phyloP scores from a whole-genome alignment of 129 eudicot species.

The Flaveria bidentis region DNA sequence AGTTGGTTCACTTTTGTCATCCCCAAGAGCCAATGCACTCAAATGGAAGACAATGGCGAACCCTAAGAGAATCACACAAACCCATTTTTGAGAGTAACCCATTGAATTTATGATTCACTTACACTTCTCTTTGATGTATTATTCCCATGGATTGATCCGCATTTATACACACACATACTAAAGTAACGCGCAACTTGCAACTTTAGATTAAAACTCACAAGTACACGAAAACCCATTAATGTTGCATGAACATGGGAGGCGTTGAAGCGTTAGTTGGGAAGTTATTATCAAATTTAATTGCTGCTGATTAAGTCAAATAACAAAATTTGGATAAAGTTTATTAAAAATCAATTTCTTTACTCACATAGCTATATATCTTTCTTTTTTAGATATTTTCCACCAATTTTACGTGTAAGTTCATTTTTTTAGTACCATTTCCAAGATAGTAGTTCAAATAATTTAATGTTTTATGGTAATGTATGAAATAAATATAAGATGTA shows the following conservation, averaged over 20 bases:
- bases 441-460: no score
- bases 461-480: no score
- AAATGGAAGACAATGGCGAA: conserved; percentile 45
- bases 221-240: conserved; percentile 36
- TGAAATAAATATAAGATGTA: not conserved
- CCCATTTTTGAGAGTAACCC: conserved; percentile 47
- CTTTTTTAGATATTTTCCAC: not conserved
- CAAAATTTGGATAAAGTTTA: conserved; percentile 17
- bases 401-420: not conserved
- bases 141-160: conserved; percentile 8
- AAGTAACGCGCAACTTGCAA: conserved; percentile 33
- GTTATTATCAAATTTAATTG: conserved; percentile 32
- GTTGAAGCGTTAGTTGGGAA: conserved; percentile 40
- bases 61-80: conserved; percentile 37
- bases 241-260: conserved; percentile 41
- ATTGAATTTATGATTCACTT: conserved; percentile 12
- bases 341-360: not conserved
- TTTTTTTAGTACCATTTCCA: no score
- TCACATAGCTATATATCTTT: not conserved
- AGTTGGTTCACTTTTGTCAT: conserved; percentile 29
- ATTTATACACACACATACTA: conserved; percentile 22
- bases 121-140: conserved; percentile 17
- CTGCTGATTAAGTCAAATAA: conserved; percentile 32
- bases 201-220: conserved; percentile 25
- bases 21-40: conserved; percentile 43